Evolutionary conservation across 2,329 filamentous ascomycete species (phyloP).

Genomic region (Xylariaceae sp.): DNA sequence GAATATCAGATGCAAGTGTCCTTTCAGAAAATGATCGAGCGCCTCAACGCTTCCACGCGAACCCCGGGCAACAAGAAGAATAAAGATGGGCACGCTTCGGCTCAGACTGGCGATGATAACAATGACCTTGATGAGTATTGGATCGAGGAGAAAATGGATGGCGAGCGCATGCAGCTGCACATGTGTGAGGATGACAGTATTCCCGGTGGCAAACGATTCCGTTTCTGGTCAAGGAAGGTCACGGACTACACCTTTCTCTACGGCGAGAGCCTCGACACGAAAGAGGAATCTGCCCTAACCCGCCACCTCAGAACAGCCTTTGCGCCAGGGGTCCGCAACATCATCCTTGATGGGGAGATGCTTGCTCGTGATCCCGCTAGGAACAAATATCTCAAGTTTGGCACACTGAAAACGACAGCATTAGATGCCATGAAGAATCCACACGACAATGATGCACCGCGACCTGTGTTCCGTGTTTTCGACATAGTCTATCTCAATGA

Average conservation of each 20-base stretch:
- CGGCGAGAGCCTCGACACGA: conserved; percentile 71
- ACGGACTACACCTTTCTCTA: conserved; percentile 97
- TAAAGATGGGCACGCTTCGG: too few relatives aligned
- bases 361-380: conserved; percentile 91
- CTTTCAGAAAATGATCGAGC: conserved; percentile 74
- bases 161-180: conserved; percentile 95
- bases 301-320: conserved; percentile 77
- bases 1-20: conserved; percentile 79
- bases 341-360: conserved; percentile 97
- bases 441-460: conserved; percentile 56
- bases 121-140: conserved; percentile 62
- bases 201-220: conserved; percentile 69
- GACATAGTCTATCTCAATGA: conserved; percentile 90
- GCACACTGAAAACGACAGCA: conserved; percentile 88
- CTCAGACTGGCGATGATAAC: conserved; percentile 49
- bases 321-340: conserved; percentile 68
- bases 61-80: conserved; percentile 46
- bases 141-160: conserved; percentile 97
- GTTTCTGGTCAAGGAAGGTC: conserved; percentile 92
- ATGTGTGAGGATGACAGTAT: conserved; percentile 68
- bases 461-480: conserved; percentile 81
- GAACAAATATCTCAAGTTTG: conserved; percentile 83
- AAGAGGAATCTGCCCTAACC: conserved; percentile 73
- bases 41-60: conserved; percentile 44
- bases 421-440: conserved; percentile 73